Base-by-base conservation (phyloP, 2,329 filamentous ascomycete species). In the Diaporthe velutina region DNA sequence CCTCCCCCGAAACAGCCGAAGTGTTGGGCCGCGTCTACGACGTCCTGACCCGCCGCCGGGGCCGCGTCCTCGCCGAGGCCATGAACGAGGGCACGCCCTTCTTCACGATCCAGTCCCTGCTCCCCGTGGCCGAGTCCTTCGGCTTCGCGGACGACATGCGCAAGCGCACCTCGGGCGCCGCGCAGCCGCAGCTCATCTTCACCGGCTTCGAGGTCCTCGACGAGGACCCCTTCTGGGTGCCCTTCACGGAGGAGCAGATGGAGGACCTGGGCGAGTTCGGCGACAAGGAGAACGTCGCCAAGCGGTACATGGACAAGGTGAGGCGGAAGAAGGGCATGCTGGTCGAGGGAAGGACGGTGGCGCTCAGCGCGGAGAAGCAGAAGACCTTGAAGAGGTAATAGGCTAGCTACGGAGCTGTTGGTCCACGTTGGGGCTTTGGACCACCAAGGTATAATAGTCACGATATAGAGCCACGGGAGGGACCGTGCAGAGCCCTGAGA, bases 201-300 rank as follows among this genome's bases (percentile, higher is more conserved):
- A 91, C 94, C 10, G 97, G 97, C 0, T 99, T 96, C 81, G 95
- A 98, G 83, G 90, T 98, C 79, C 88, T 98, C 2, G 95, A 98
- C 82, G 93, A 98, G 84, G 97, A 99, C 86, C 97, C 97, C 0
- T 98, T 97, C 86, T 99, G 97, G 97, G 95, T 98, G 61, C 97
- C 97, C 1, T 95, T 95, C 78, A 98, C 96, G 0, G 97, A 98
- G 82, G 97, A 98, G 82, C 95, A 99, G 81, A 85, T 99, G 70
- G 97, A 99, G 88, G 97, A 99, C 86, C 85, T 99, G 76, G 97
- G 97, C 35, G 96, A 98, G 87, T 87, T 96, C 82, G 97, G 95
- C 5, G 97, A 99, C 85, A 91, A 91, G 81, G 97, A 98, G 88
- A 98, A 98, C 84, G 94, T 98, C 68, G 97, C 97, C 33, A 98